A percentile compares a stretch with the other conserved stretches of the same genome.
These are phyloP conservation scores for Strigomonas culicis DNA, from an alignment of 208 protist species.

Conservation along the genomic window DNA sequence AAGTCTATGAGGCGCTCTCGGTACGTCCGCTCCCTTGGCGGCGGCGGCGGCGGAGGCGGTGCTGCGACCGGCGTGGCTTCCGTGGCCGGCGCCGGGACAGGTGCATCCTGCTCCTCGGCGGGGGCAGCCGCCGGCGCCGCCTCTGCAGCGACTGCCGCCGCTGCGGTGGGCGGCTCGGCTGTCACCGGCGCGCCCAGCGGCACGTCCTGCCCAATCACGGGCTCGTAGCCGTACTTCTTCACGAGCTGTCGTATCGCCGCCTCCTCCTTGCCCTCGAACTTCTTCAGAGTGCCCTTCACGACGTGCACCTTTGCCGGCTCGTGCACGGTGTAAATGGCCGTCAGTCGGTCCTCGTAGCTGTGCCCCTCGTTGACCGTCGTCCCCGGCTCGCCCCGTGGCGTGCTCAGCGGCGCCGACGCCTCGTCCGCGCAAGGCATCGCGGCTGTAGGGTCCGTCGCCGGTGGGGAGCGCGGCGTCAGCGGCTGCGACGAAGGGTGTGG, in stretches of 20 bases:
- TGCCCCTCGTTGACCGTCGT: slow-evolving; percentile 11
- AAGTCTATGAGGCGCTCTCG: slow-evolving; percentile 42
- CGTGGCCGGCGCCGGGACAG: too few species aligned
- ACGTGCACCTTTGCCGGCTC: slow-evolving; percentile 43
- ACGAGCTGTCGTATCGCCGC: slow-evolving; percentile 52
- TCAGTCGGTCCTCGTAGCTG: slow-evolving; percentile 45
- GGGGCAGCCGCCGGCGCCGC: not conserved
- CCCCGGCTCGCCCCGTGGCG: not conserved
- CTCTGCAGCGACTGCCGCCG: not conserved
- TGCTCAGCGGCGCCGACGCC: not conserved
- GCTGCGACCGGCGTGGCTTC: too few species aligned
- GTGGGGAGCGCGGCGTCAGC: not conserved
- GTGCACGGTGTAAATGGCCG: slow-evolving; percentile 57
- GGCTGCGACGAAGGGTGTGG: not conserved
- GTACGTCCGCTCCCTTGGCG: slow-evolving; percentile 12
- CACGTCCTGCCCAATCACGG: slow-evolving; percentile 11
- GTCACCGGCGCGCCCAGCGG: slow-evolving; percentile 2
- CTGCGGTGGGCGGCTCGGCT: slow-evolving; percentile 1
- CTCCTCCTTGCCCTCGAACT: slow-evolving; percentile 57
- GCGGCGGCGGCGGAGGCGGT: not conserved
- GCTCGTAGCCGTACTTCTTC: slow-evolving; percentile 70
- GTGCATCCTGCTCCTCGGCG: too few species aligned
- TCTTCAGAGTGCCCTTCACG: slow-evolving; percentile 53
- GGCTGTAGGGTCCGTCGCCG: not conserved
- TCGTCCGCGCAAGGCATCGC: not conserved